Evolutionary conservation across 305 asterid genomes (phyloP).

Genomic region (Fraxinus dipetala): DNA sequence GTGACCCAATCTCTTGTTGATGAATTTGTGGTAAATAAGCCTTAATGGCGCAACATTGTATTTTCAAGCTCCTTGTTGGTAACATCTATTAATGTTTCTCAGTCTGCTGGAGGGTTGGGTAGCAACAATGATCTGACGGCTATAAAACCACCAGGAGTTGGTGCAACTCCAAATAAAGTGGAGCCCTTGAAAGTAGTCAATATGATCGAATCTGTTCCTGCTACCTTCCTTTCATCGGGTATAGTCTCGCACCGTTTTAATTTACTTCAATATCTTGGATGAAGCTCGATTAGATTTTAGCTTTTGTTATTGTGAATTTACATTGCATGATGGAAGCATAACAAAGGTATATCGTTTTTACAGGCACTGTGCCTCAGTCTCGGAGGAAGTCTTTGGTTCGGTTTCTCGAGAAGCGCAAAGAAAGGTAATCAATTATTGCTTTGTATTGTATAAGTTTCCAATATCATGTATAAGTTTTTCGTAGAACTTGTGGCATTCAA

Average conservation of each 20-base stretch:
- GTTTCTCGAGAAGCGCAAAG: conserved; percentile 63
- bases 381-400: conserved; percentile 60
- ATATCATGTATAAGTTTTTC: not conserved
- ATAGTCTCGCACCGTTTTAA: not conserved
- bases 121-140: conserved; percentile 23
- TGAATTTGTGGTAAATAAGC: conserved; percentile 36
- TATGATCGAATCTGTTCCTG: conserved; percentile 38
- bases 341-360: not conserved
- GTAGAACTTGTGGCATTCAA: not conserved
- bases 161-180: conserved; percentile 30
- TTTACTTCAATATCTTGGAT: not conserved
- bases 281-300: not conserved
- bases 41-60: conserved; percentile 32
- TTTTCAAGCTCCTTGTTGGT: conserved; percentile 37
- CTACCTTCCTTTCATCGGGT: conserved; percentile 48
- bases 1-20: conserved; percentile 38
- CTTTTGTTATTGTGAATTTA: not conserved
- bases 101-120: conserved; percentile 30
- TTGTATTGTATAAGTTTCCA: not conserved
- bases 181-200: conserved; percentile 39
- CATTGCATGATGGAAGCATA: not conserved
- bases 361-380: conserved; percentile 60
- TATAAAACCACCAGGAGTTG: conserved; percentile 33
- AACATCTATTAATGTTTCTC: conserved; percentile 34
- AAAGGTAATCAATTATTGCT: conserved; percentile 37